Evolutionary conservation across 345 rosid species (phyloP), one percentile per base, ranked within the genome.

Genomic region (Melaleuca alternifolia): DNA sequence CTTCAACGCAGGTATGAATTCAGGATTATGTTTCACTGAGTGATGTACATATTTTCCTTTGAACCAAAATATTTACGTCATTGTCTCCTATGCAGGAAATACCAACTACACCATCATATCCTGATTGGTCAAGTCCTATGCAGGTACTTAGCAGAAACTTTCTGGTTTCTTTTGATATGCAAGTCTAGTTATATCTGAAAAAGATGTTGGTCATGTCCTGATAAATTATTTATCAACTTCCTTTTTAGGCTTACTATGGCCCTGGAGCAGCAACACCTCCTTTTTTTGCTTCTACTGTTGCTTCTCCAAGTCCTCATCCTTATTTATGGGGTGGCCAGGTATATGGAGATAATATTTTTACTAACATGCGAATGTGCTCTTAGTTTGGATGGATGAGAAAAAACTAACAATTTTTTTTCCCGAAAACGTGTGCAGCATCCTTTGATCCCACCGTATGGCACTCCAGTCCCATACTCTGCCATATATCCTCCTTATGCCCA

Each of bases 281-380:
- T 20, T 95, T 92, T 92, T 98, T 93, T 89, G 95, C 98, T 84
- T 92, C 99, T 56, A 93, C 94, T 6, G 99, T 96, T 88, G 93
- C 97, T 85, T 93, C 99, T 87, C 96, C 99, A 44, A 85, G 96
- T 90, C 96, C 97, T 76, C 98, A 94, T 57, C 98, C 99, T 20
- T 98, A 98, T 89, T 61, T 96, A 83, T 96, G 99, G 99, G 94
- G 98, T 85, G 85, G 95, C 91, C 99, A 97, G 97, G 99, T 97
- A 5, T 84, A 87, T 20, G 20, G 24, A 81, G 65, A 54, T 86
- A 9, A 33, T 82, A 18, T 89, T 71, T 71, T 37, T 21, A 71
- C 81, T 37, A 18, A 37, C 26, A 71, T 71, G 20, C 23, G 18
- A 71, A 9, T 71, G 26, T 37, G 48, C 81, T 71, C 24, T 20